phyloP scores from a whole-genome alignment of 306 rosid genomes.

The Acacia acuminata region DNA sequence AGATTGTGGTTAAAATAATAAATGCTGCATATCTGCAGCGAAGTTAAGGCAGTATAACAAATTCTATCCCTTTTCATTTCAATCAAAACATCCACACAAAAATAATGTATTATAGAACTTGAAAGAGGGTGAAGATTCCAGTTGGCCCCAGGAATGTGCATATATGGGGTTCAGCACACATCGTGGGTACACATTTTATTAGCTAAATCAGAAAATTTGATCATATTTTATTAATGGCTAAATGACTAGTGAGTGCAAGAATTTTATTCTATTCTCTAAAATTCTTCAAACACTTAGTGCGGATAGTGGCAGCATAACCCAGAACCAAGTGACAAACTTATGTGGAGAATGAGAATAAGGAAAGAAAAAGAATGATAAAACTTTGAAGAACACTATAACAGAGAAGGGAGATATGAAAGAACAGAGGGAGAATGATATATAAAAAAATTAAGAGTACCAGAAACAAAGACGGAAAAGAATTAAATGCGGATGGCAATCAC shows the following conservation, averaged over 20 bases:
- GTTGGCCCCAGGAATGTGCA: not conserved
- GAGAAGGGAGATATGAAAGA: not conserved
- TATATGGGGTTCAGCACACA: not conserved
- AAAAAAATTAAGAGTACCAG: not conserved
- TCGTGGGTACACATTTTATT: no score
- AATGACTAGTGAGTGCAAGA: not conserved
- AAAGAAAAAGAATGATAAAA: not conserved
- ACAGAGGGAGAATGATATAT: not conserved
- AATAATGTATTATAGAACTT: not conserved
- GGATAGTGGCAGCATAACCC: not conserved
- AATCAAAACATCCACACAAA: conserved; percentile 9
- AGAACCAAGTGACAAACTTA: not conserved
- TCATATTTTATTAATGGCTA: not conserved
- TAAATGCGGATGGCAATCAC: not conserved
- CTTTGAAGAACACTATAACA: not conserved
- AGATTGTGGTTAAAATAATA: not conserved
- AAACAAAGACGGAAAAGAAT: not conserved
- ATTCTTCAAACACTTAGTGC: not conserved
- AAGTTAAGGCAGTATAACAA: conserved; percentile 21
- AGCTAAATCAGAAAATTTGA: not conserved
- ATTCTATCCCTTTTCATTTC: conserved; percentile 4
- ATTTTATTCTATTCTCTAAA: not conserved
- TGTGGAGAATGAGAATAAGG: not conserved
- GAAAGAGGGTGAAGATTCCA: not conserved
- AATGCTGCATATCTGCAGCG: not conserved